A percentile compares a stretch with the other conserved stretches of the same genome.
Conservation (phyloP, 2,329 filamentous ascomycete genomes). For the Coleophoma crateriformis region DNA sequence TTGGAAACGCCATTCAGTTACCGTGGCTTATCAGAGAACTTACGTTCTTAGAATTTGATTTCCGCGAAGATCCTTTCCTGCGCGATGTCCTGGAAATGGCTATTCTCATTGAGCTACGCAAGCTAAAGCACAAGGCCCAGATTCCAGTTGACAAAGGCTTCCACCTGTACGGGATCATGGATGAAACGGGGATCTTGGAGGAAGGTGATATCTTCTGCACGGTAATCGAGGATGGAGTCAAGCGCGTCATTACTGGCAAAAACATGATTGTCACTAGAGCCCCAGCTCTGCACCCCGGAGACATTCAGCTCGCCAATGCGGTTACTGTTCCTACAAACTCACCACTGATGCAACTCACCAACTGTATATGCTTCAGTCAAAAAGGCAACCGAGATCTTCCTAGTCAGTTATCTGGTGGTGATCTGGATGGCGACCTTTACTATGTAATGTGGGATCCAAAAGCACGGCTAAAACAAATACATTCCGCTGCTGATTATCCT, state of each 20-base stretch:
- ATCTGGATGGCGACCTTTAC: constrained; percentile 79
- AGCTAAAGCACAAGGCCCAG: constrained; percentile 72
- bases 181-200: constrained; percentile 65
- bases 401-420: constrained; percentile 73
- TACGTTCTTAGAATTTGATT: constrained; percentile 53
- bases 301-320: constrained; percentile 63
- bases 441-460: constrained; percentile 68
- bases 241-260: constrained; percentile 23
- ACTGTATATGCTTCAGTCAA: constrained; percentile 76
- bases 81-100: constrained; percentile 65
- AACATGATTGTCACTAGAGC: constrained; percentile 63
- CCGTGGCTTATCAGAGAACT: constrained; percentile 57
- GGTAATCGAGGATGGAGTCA: constrained; percentile 34
- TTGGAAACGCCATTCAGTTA: constrained; percentile 56
- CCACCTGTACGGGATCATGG: constrained; percentile 80
- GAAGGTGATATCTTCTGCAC: constrained; percentile 66
- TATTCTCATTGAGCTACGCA: constrained; percentile 63
- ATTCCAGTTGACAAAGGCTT: constrained; percentile 66
- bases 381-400: constrained; percentile 68
- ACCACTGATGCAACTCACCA: constrained; percentile 55
- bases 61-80: constrained; percentile 63
- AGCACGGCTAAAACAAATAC: constrained; percentile 38
- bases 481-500: constrained; percentile 65
- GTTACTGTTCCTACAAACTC: constrained; percentile 54
- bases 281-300: constrained; percentile 76